phyloP scores from a whole-genome alignment of 176 grass and related monocot genomes.

The Dendrocalamus sinicus region DNA sequence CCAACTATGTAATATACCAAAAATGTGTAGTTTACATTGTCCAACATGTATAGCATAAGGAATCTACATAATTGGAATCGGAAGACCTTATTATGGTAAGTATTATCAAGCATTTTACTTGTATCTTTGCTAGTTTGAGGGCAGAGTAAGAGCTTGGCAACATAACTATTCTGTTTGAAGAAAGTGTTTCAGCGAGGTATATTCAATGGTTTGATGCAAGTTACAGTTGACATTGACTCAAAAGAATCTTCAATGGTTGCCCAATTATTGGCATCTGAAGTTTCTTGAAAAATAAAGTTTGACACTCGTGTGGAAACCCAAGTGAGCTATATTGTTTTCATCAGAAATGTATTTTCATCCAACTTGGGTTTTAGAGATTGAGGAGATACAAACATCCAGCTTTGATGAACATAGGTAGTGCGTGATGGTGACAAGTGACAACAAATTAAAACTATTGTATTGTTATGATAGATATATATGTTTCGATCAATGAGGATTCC shows the following conservation, averaged over 20 bases:
- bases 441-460: background rate
- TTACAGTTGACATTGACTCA: background rate
- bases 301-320: background rate
- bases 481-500: background rate
- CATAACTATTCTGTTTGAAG: background rate
- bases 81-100: background rate
- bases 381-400: background rate
- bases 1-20: background rate
- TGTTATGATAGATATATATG: slow-evolving; percentile 6
- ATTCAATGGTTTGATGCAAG: slow-evolving; percentile 7
- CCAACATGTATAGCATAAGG: background rate
- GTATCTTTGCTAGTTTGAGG: slow-evolving; percentile 25
- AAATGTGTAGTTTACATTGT: background rate
- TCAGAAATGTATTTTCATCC: background rate
- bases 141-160: background rate
- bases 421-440: background rate
- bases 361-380: background rate
- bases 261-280: background rate
- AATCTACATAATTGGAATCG: background rate
- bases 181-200: background rate
- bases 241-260: slow-evolving; percentile 11
- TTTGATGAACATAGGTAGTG: background rate
- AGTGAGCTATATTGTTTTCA: slow-evolving; percentile 3
- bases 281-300: slow-evolving; percentile 27
- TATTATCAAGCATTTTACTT: background rate